Percentiles rank a stretch among this genome's conserved stretches.
Evolutionary conservation across 148 eudicot species (phyloP).

Genomic region (Rhododendron simsii): DNA sequence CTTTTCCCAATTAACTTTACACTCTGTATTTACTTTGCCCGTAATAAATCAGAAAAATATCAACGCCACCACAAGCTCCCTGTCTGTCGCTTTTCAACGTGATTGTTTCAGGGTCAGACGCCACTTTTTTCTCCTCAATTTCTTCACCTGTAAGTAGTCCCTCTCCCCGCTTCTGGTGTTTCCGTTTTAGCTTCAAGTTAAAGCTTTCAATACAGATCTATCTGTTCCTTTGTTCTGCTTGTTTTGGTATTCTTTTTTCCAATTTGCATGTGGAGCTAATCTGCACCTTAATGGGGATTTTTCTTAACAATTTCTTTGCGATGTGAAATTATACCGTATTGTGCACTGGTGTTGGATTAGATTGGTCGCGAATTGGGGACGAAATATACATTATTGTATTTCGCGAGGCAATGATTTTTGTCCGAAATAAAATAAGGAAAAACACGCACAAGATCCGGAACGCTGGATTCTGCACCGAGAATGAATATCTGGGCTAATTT

Average conservation of each 20-base stretch:
- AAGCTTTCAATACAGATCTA: background rate
- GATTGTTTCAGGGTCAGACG: background rate
- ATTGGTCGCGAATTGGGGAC: background rate
- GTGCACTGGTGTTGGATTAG: background rate
- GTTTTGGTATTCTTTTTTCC: background rate
- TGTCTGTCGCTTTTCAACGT: background rate
- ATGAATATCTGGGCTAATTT: no score
- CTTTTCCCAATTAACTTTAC: background rate
- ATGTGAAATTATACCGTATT: background rate
- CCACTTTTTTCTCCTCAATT: background rate
- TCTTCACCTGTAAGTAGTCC: slow-evolving; percentile 9
- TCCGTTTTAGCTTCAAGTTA: background rate
- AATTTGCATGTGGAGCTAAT: background rate
- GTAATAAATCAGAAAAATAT: background rate
- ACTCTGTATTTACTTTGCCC: background rate
- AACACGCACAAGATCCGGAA: background rate
- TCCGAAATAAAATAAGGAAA: background rate
- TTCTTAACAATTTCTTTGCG: background rate
- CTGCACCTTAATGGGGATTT: background rate
- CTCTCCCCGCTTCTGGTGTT: background rate
- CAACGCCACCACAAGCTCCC: background rate
- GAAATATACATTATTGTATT: background rate
- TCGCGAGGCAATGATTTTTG: background rate
- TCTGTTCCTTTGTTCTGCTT: background rate
- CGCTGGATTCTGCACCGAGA: background rate